Evolutionary conservation across 2,329 filamentous ascomycete genomes (phyloP).

Genomic region (Penicillium sp.): DNA sequence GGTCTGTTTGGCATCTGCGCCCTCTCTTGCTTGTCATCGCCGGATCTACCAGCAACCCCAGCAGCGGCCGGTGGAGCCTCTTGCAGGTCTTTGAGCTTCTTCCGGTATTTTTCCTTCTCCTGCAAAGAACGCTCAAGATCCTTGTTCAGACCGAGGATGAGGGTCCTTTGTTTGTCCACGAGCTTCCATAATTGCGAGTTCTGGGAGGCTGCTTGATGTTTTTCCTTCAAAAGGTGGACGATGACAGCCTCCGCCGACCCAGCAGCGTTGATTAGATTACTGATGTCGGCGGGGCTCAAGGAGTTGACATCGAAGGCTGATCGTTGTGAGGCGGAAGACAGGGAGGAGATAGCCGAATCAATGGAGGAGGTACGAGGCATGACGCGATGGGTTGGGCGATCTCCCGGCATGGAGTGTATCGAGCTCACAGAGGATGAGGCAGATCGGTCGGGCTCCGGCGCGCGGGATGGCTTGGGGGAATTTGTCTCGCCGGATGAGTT

Average conservation of each 20-base stretch:
- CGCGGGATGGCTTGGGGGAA: slow-evolving; percentile 30
- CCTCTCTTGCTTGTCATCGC: slow-evolving; percentile 2
- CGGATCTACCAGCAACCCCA: slow-evolving; percentile 6
- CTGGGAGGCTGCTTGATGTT: slow-evolving; percentile 82
- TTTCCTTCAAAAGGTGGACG: slow-evolving; percentile 85
- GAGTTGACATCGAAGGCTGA: slow-evolving; percentile 58
- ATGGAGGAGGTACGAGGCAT: slow-evolving; percentile 80
- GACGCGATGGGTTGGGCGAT: slow-evolving; percentile 34
- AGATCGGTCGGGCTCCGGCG: slow-evolving; percentile 28
- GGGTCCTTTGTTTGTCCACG: slow-evolving; percentile 91
- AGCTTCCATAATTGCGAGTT: slow-evolving; percentile 93
- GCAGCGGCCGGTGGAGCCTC: slow-evolving; percentile 41
- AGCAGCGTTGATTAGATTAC: slow-evolving; percentile 75
- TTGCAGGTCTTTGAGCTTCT: slow-evolving; percentile 78
- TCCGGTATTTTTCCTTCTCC: slow-evolving; percentile 91
- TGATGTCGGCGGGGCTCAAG: slow-evolving; percentile 72
- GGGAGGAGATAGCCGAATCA: slow-evolving; percentile 84
- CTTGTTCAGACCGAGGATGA: slow-evolving; percentile 92
- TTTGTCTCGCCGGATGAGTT: slow-evolving; percentile 24
- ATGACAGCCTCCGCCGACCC: slow-evolving; percentile 89
- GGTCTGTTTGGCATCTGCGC: background rate
- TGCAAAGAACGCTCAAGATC: slow-evolving; percentile 88
- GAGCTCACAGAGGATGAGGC: slow-evolving; percentile 35
- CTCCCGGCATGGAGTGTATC: slow-evolving; percentile 31
- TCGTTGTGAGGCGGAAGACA: slow-evolving; percentile 64